phyloP scores from a whole-genome alignment of 1,139 yeast species.

The Diutina catenulata region DNA sequence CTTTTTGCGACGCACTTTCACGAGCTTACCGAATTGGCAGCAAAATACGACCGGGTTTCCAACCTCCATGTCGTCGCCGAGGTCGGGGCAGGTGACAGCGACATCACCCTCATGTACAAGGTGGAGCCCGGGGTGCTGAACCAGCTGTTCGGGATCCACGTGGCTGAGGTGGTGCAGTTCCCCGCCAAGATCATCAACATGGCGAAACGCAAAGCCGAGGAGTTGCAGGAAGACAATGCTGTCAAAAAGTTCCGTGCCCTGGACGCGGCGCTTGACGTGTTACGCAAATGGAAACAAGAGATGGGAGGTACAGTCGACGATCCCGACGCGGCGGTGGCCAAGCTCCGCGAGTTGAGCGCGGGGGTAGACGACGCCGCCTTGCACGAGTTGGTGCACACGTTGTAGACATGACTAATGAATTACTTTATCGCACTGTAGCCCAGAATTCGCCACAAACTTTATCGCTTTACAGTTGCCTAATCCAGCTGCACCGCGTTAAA shows the following conservation, averaged over 20 bases:
- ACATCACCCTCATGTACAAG: constrained; percentile 77
- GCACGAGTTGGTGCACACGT: constrained; percentile 1
- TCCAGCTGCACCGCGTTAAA: no score
- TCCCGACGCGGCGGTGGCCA: neutral
- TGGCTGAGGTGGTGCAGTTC: constrained; percentile 89
- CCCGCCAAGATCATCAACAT: constrained; percentile 79
- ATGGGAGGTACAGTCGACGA: neutral
- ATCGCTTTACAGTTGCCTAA: no score
- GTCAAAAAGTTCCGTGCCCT: constrained; percentile 7
- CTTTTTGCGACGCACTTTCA: constrained; percentile 96
- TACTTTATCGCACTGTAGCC: no score
- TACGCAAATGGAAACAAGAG: neutral
- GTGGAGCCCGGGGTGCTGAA: constrained; percentile 90
- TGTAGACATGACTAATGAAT: neutral
- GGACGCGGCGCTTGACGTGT: neutral
- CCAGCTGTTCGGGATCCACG: constrained; percentile 95
- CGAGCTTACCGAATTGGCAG: constrained; percentile 73
- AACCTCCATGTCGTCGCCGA: constrained; percentile 94
- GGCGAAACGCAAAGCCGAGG: constrained; percentile 92
- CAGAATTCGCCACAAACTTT: no score
- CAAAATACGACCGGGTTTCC: constrained; percentile 46
- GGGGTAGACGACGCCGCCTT: constrained; percentile 1
- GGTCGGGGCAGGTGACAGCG: constrained; percentile 46
- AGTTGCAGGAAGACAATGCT: constrained; percentile 58
- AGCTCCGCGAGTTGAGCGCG: neutral